Conservation (phyloP, 2,329 filamentous ascomycete species). For the Verticillium tricorpus region DNA sequence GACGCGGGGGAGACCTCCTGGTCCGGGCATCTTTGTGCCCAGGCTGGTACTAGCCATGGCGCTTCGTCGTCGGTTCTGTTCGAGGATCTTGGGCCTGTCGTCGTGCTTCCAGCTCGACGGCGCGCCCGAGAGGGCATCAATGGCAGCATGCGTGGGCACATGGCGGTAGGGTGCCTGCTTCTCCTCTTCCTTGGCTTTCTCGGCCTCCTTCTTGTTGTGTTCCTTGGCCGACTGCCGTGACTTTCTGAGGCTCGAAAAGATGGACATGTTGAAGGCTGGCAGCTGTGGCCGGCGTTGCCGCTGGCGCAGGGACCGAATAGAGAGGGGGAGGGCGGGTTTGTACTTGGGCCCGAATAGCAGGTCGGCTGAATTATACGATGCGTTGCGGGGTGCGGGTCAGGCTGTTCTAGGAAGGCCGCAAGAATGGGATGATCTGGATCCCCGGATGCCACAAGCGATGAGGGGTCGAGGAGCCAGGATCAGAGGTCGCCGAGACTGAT, state of each 20-base stretch:
- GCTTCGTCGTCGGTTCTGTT: constrained; percentile 45
- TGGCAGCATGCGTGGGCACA: constrained; percentile 56
- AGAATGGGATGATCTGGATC: not conserved
- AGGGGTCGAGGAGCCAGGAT: not conserved
- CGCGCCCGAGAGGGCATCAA: constrained; percentile 51
- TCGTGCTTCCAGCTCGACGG: constrained; percentile 45
- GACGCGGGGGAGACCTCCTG: constrained; percentile 31
- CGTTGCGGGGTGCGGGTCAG: not conserved
- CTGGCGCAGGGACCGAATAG: not conserved
- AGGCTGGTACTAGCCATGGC: constrained; percentile 38
- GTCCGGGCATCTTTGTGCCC: constrained; percentile 30
- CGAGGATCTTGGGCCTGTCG: constrained; percentile 43
- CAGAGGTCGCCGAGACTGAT: not conserved
- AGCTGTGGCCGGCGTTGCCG: not conserved
- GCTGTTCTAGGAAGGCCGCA: not conserved
- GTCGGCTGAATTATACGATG: not conserved
- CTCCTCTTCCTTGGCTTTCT: constrained; percentile 35
- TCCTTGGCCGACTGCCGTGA: constrained; percentile 53
- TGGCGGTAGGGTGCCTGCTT: constrained; percentile 42
- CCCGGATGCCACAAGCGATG: not conserved
- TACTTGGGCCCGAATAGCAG: not conserved
- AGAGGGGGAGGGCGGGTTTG: not conserved
- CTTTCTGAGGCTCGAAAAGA: constrained; percentile 50
- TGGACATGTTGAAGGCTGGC: constrained; percentile 39
- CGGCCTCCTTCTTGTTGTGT: constrained; percentile 41